Percentiles rank a stretch among this genome's conserved stretches.
These are phyloP conservation scores for Fragilaria radians DNA, from an alignment of 108 stramenopile genomes.

Conservation along the genomic window DNA sequence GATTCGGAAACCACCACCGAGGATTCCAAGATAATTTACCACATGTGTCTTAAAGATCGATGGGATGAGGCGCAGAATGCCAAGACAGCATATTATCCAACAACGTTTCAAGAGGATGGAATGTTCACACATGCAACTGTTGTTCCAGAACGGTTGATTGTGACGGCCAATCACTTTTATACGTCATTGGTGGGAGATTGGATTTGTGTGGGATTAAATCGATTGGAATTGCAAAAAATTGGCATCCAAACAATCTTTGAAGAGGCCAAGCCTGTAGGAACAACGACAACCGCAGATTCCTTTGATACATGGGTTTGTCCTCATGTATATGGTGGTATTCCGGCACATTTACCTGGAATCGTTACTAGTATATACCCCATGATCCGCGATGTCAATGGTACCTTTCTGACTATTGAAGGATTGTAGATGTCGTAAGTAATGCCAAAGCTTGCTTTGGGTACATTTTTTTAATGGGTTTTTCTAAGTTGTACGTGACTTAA, in stretches of 20 bases:
- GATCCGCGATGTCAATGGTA: conserved; percentile 50
- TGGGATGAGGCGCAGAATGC: conserved; percentile 55
- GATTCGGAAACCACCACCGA: neutral
- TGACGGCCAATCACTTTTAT: conserved; percentile 84
- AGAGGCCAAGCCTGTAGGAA: conserved; percentile 65
- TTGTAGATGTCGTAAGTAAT: too few relatives aligned
- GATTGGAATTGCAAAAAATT: conserved; percentile 26
- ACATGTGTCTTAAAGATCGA: conserved; percentile 66
- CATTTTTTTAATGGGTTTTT: too few relatives aligned
- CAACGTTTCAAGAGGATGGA: conserved; percentile 76
- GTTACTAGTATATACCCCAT: conserved; percentile 60
- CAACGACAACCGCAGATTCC: conserved; percentile 18
- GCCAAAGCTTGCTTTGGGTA: too few relatives aligned
- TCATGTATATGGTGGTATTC: conserved; percentile 83
- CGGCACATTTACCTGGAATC: conserved; percentile 41
- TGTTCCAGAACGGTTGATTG: conserved; percentile 48
- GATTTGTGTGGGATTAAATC: conserved; percentile 73
- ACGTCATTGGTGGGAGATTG: conserved; percentile 47
- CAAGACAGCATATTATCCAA: conserved; percentile 68
- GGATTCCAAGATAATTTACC: conserved; percentile 40
- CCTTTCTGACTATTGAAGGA: conserved; percentile 55
- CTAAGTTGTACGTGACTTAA: too few relatives aligned
- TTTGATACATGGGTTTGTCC: conserved; percentile 50
- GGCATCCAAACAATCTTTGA: conserved; percentile 72
- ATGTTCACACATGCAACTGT: conserved; percentile 79